phyloP scores from a whole-genome alignment of 2,329 filamentous ascomycete genomes.

The Colletotrichum plurivorum region DNA sequence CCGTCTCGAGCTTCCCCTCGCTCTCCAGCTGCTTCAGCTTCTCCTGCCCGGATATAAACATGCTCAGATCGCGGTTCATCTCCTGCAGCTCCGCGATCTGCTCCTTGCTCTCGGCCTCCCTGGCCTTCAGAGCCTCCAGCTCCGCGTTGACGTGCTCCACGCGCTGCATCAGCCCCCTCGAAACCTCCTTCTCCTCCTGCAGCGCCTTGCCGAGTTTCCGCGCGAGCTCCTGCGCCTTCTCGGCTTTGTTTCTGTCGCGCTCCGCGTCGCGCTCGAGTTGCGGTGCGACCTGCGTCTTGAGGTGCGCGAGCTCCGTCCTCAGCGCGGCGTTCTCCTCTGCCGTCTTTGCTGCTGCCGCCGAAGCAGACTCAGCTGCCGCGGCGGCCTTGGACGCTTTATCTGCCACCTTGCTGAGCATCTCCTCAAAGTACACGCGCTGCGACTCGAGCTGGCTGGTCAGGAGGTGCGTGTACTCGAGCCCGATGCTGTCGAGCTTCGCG shows the following conservation, averaged over 20 bases:
- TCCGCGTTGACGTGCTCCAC: slow-evolving; percentile 81
- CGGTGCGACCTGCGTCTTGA: slow-evolving; percentile 72
- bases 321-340: slow-evolving; percentile 61
- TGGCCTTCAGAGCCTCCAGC: slow-evolving; percentile 68
- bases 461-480: slow-evolving; percentile 94
- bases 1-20: slow-evolving; percentile 70
- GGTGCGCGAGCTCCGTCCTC: slow-evolving; percentile 61
- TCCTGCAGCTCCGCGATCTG: slow-evolving; percentile 84
- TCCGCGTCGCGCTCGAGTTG: slow-evolving; percentile 80
- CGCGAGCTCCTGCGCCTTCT: slow-evolving; percentile 82
- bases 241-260: slow-evolving; percentile 76
- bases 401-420: slow-evolving; percentile 87
- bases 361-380: slow-evolving; percentile 75
- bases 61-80: slow-evolving; percentile 87
- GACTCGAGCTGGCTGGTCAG: slow-evolving; percentile 93
- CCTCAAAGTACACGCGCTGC: slow-evolving; percentile 94
- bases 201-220: slow-evolving; percentile 81
- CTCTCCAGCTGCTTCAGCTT: slow-evolving; percentile 81
- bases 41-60: slow-evolving; percentile 89
- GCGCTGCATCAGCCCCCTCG: slow-evolving; percentile 84
- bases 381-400: slow-evolving; percentile 88
- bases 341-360: slow-evolving; percentile 59
- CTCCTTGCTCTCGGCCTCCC: slow-evolving; percentile 68
- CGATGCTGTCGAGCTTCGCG: slow-evolving; percentile 81
- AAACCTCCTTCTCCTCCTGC: slow-evolving; percentile 89